Evolutionary conservation across 2,329 filamentous ascomycete genomes (phyloP).

Genomic region (Chrysoporthe puriensis): DNA sequence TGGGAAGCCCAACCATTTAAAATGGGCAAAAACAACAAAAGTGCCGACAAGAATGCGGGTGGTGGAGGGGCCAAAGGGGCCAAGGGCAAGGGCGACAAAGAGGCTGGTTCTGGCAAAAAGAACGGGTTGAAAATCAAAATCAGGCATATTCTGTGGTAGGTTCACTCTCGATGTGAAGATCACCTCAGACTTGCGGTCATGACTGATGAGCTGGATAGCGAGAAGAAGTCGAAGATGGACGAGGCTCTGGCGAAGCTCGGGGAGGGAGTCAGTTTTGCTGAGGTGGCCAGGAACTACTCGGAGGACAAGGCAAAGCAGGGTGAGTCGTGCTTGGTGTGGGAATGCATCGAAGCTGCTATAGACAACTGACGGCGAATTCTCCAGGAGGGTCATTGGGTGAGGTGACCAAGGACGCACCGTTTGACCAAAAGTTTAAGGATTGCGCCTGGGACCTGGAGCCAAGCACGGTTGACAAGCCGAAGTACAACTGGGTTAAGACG

Average conservation of each 20-base stretch:
- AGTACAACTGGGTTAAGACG: slow-evolving; percentile 73
- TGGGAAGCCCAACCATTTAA: slow-evolving; percentile 13
- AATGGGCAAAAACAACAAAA: slow-evolving; percentile 46
- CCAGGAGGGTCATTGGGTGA: slow-evolving; percentile 72
- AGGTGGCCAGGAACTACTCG: slow-evolving; percentile 72
- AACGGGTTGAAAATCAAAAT: slow-evolving; percentile 72
- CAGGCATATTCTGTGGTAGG: slow-evolving; percentile 65
- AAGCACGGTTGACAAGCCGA: slow-evolving; percentile 67
- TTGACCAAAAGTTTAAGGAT: slow-evolving; percentile 72
- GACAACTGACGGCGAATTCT: background rate
- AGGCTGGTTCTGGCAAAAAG: slow-evolving; percentile 43
- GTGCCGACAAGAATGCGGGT: slow-evolving; percentile 28
- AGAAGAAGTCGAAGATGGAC: slow-evolving; percentile 78
- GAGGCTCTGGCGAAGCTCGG: slow-evolving; percentile 71
- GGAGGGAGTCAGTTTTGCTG: slow-evolving; percentile 72
- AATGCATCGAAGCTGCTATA: background rate
- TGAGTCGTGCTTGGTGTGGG: slow-evolving; percentile 34
- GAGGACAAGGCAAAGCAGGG: slow-evolving; percentile 77
- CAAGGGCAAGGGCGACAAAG: slow-evolving; percentile 31
- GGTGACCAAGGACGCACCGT: slow-evolving; percentile 62
- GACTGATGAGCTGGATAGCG: slow-evolving; percentile 52
- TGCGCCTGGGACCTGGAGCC: slow-evolving; percentile 71
- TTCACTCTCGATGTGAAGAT: slow-evolving; percentile 32
- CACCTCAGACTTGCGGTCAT: background rate
- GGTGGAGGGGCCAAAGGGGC: slow-evolving; percentile 34